phyloP scores from a whole-genome alignment of 23 red algal species.

The Gracilaria domingensis region DNA sequence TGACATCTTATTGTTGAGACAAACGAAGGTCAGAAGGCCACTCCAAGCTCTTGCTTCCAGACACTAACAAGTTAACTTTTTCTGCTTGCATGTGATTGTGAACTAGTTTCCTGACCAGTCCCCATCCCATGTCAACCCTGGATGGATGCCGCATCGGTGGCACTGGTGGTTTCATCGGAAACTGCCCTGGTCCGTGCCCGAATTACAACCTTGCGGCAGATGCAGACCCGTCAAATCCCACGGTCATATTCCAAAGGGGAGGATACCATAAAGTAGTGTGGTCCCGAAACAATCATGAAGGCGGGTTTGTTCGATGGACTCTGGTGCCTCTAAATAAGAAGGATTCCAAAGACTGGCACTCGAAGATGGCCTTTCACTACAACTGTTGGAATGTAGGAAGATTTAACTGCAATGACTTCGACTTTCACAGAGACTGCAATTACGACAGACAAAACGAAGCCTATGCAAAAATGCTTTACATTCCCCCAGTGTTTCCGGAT shows the following conservation, averaged over 20 bases:
- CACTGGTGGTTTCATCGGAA: conserved; percentile 43
- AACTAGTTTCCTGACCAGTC: conserved; percentile 54
- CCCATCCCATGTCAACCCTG: conserved; percentile 53
- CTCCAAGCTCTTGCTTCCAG: neutral
- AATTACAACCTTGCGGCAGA: conserved; percentile 62
- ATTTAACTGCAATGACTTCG: conserved; percentile 32
- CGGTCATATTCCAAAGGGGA: conserved; percentile 28
- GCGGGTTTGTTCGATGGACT: conserved; percentile 67
- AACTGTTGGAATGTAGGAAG: conserved; percentile 51
- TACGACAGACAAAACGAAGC: conserved; percentile 40
- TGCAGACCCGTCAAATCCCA: conserved; percentile 53
- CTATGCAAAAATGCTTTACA: conserved; percentile 44
- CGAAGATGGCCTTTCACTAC: conserved; percentile 59
- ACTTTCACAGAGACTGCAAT: neutral
- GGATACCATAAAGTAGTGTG: conserved; percentile 54
- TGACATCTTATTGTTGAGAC: neutral
- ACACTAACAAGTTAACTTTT: neutral
- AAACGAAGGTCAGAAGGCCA: neutral
- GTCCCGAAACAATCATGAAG: conserved; percentile 72
- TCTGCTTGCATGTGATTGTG: neutral
- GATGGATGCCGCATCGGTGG: conserved; percentile 66
- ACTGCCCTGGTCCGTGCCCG: conserved; percentile 68
- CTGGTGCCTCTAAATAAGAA: conserved; percentile 47
- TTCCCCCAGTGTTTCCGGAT: conserved; percentile 69
- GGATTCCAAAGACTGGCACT: conserved; percentile 27